Base-by-base conservation (phyloP, 257 asterid species). In the Avicennia marina region DNA sequence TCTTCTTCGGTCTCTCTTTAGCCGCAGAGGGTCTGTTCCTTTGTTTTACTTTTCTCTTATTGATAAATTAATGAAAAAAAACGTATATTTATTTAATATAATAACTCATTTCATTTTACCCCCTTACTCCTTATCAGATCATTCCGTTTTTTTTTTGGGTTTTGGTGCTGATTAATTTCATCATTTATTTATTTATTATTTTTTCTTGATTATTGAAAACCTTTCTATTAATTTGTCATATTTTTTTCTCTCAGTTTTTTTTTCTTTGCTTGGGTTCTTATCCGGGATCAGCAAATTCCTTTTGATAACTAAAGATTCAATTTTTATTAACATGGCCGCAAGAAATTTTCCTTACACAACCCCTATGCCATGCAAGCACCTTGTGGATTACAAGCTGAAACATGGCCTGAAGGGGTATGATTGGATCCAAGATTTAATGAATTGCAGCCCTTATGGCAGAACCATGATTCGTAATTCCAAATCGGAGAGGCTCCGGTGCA, bases 351-450 rank as follows among this genome's bases (percentile, higher is more conserved):
- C 71, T 8, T 53, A 56, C 79, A 71, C 71, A 54, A 67, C 46
- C 62, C 81, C 85, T 51, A 76, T 71, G 45, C 83, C 74, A 25
- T 87, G 95, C 82, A 65, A 70, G 58, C 94, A 87, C 64, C 87
- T 87, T 58, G 72, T 70, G 18, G 83, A 77, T 63, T 81, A 71
- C 82, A 87, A 81, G 94, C 67, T 77, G 43, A 81, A 77, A 42
- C 69, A 78, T 56, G 94, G 89, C 47, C 24, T 63, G 9, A 49
- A 58, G 62, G 78, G 82, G 22, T 84, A 79, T 29, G 60, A 64
- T 69, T 18, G 57, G 81, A 74, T 87, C 53, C 78, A 42, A 50
- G 82, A 81, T 53, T 72, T 64, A 47, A 67, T 81, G 17, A 87
- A 38, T 60, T 73, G 67, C 64, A 59, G 63, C 53, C 81, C 89